Conservation (phyloP, 169 alveolate genomes). For the Sarcocystis neurona region DNA sequence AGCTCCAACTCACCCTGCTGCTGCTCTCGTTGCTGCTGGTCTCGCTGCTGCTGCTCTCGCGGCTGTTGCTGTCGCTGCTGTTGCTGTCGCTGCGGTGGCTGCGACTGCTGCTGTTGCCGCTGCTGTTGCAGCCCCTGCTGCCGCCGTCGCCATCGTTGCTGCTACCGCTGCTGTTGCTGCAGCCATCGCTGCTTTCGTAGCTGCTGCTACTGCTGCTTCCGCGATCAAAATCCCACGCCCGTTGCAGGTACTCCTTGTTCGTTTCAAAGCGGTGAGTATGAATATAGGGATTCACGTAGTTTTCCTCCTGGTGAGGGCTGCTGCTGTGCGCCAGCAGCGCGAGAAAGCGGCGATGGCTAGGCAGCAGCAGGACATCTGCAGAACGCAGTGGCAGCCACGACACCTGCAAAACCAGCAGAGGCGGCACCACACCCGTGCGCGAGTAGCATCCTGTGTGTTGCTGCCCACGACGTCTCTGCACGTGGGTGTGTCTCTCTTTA, state of each 20-base stretch:
- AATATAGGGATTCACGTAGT: constrained; percentile 1
- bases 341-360: constrained; percentile 45
- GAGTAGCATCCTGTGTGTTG: too few relatives aligned
- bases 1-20: too few relatives aligned
- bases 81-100: too few relatives aligned
- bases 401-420: constrained; percentile 19
- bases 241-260: constrained; percentile 28
- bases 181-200: neutral
- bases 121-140: too few relatives aligned
- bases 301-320: constrained; percentile 37
- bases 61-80: too few relatives aligned
- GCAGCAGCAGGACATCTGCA: constrained; percentile 26
- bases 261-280: constrained; percentile 24
- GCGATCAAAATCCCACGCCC: constrained; percentile 34
- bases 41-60: too few relatives aligned
- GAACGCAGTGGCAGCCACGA: constrained; percentile 28
- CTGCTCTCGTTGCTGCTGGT: too few relatives aligned
- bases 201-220: constrained; percentile 51
- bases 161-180: neutral
- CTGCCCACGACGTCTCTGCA: too few relatives aligned
- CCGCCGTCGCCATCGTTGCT: neutral
- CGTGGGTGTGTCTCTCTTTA: too few relatives aligned
- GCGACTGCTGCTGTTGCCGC: too few relatives aligned
- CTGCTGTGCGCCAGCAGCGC: neutral
- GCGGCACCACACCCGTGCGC: too few relatives aligned